phyloP scores from a whole-genome alignment of 805 yeast species.

The Yarrowia alimentaria region DNA sequence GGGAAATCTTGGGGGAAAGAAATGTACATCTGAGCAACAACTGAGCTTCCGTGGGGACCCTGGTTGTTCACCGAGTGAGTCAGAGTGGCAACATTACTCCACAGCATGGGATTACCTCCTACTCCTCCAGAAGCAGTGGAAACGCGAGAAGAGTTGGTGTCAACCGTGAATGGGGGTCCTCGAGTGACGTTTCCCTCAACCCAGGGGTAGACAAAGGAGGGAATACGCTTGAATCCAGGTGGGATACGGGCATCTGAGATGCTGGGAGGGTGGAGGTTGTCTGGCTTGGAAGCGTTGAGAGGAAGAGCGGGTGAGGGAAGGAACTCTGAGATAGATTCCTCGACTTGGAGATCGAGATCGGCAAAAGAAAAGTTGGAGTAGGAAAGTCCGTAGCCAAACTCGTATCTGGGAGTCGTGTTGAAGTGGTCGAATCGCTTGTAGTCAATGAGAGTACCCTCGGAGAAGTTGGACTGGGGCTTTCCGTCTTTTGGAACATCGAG shows the following conservation, averaged over 20 bases:
- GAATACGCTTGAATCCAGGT: constrained; percentile 17
- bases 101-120: constrained; percentile 62
- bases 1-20: constrained; percentile 45
- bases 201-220: constrained; percentile 51
- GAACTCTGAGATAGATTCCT: constrained; percentile 46
- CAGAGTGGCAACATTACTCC: constrained; percentile 52
- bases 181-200: too few species aligned
- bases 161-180: too few species aligned
- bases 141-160: too few species aligned
- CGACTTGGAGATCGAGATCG: constrained; percentile 44
- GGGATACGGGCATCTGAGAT: too few species aligned
- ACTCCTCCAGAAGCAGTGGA: constrained; percentile 46
- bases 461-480: constrained; percentile 39
- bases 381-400: constrained; percentile 62
- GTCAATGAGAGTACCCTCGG: constrained; percentile 52
- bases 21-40: constrained; percentile 54
- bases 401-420: constrained; percentile 56
- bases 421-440: constrained; percentile 58
- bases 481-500: constrained; percentile 43
- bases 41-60: constrained; percentile 49
- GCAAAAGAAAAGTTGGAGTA: constrained; percentile 46
- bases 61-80: constrained; percentile 48
- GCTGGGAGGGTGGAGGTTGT: too few species aligned
- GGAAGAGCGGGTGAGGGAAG: constrained; percentile 42
- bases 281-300: not conserved